A percentile compares a stretch with the other conserved stretches of the same genome.
phyloP scores from a whole-genome alignment of 202 grass and related monocot species.

The Carex arenaria region DNA sequence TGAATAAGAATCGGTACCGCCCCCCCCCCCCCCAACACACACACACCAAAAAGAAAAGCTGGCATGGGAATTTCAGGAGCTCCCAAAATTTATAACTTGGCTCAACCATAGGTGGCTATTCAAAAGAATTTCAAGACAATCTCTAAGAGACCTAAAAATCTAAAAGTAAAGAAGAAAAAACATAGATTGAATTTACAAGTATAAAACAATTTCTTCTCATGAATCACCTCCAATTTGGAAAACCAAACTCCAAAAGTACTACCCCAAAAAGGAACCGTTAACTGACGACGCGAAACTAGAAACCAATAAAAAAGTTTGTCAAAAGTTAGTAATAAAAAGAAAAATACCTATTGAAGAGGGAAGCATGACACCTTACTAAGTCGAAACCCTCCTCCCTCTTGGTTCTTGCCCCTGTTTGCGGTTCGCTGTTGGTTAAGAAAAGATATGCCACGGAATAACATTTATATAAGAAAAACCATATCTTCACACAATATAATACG shows the following conservation, averaged over 20 bases:
- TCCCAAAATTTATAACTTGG: neutral
- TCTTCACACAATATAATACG: constrained; percentile 12
- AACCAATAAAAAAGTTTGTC: neutral
- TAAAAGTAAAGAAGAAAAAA: neutral
- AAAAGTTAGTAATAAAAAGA: constrained; percentile 6
- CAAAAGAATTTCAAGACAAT: constrained; percentile 10
- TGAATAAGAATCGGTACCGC: neutral
- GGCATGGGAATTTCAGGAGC: neutral
- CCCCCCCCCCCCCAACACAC: too few species aligned
- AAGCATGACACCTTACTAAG: constrained; percentile 55
- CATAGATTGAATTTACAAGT: neutral
- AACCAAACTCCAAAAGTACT: constrained; percentile 22
- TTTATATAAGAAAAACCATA: neutral
- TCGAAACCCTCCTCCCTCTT: constrained; percentile 32
- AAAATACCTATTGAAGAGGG: constrained; percentile 23
- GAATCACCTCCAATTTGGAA: constrained; percentile 17
- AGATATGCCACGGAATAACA: constrained; percentile 6
- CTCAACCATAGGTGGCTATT: neutral
- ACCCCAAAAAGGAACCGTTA: neutral
- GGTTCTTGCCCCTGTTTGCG: constrained; percentile 25
- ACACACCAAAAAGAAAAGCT: neutral
- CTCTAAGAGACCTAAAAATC: neutral
- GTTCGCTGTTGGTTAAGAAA: constrained; percentile 4
- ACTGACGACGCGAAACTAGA: constrained; percentile 5
- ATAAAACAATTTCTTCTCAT: constrained; percentile 17